phyloP scores from a whole-genome alignment of 1,284 basidiomycete species.

The Filobasidium uniguttulatum region DNA sequence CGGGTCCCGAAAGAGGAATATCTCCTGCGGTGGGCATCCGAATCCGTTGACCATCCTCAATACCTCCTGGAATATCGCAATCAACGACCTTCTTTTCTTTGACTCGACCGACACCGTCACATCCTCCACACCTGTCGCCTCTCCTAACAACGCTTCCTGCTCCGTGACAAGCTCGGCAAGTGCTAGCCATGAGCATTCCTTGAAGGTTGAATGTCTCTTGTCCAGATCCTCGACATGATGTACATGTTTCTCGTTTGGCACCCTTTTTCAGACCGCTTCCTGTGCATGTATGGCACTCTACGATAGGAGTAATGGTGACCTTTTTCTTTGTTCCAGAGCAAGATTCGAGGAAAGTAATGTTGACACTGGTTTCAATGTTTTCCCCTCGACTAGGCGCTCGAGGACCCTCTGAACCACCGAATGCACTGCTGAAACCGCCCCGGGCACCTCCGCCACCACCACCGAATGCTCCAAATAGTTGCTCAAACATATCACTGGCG shows the following conservation, averaged over 20 bases:
- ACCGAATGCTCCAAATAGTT: constrained; percentile 60
- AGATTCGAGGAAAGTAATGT: constrained; percentile 78
- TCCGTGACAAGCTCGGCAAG: constrained; percentile 76
- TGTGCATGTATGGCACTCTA: constrained; percentile 70
- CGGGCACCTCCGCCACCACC: constrained; percentile 25
- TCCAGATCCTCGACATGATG: constrained; percentile 72
- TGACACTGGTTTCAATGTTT: constrained; percentile 67
- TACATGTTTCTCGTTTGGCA: constrained; percentile 67
- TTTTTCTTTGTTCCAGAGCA: constrained; percentile 76
- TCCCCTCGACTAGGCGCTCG: constrained; percentile 50
- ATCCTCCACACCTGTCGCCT: constrained; percentile 63
- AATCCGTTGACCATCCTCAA: constrained; percentile 94
- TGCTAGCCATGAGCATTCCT: constrained; percentile 95
- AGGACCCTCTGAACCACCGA: constrained; percentile 38
- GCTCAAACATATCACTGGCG: constrained; percentile 64
- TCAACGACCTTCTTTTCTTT: constrained; percentile 63
- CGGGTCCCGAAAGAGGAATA: constrained; percentile 63
- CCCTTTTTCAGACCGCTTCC: constrained; percentile 79
- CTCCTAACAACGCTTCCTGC: constrained; percentile 66
- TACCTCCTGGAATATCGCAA: constrained; percentile 76
- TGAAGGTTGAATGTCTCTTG: constrained; percentile 82
- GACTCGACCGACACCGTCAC: constrained; percentile 78
- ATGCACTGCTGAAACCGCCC: constrained; percentile 36
- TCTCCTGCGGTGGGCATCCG: constrained; percentile 75
- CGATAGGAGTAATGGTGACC: constrained; percentile 66